Evolutionary conservation across 1,284 basidiomycete species (phyloP).

Genomic region (Inonotus hispidus): DNA sequence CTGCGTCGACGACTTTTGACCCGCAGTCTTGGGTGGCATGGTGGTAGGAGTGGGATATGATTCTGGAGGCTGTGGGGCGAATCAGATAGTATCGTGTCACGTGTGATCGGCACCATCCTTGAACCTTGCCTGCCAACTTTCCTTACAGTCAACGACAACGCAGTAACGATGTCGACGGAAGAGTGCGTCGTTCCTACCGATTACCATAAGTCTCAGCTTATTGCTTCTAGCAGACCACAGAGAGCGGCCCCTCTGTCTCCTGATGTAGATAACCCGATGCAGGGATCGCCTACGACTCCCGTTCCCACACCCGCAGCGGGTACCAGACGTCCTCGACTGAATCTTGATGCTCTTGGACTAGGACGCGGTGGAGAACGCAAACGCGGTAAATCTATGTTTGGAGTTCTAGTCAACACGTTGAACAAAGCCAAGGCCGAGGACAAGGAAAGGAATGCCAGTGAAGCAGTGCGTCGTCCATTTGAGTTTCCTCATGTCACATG

Average conservation of each 20-base stretch:
- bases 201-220: neutral
- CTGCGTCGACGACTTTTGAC: neutral
- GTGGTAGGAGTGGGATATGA: neutral
- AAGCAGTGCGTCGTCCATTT: slow-evolving; percentile 50
- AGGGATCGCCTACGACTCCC: slow-evolving; percentile 13
- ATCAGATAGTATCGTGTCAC: neutral
- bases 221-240: slow-evolving; percentile 24
- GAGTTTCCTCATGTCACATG: neutral
- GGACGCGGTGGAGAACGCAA: slow-evolving; percentile 48
- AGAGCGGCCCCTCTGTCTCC: slow-evolving; percentile 29
- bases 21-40: slow-evolving; percentile 8
- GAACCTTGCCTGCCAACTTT: slow-evolving; percentile 3
- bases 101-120: neutral
- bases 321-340: slow-evolving; percentile 66
- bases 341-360: slow-evolving; percentile 43
- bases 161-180: slow-evolving; percentile 45
- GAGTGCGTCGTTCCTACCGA: slow-evolving; percentile 33
- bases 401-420: slow-evolving; percentile 70
- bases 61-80: too few species aligned
- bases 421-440: slow-evolving; percentile 81
- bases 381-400: slow-evolving; percentile 80
- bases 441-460: slow-evolving; percentile 70
- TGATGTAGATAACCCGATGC: slow-evolving; percentile 22
- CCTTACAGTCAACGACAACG: slow-evolving; percentile 18
- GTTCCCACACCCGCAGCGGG: slow-evolving; percentile 27